A percentile compares a stretch with the other conserved stretches of the same genome.
Evolutionary conservation across 2,329 filamentous ascomycete species (phyloP).

Genomic region (Boeremia exigua): DNA sequence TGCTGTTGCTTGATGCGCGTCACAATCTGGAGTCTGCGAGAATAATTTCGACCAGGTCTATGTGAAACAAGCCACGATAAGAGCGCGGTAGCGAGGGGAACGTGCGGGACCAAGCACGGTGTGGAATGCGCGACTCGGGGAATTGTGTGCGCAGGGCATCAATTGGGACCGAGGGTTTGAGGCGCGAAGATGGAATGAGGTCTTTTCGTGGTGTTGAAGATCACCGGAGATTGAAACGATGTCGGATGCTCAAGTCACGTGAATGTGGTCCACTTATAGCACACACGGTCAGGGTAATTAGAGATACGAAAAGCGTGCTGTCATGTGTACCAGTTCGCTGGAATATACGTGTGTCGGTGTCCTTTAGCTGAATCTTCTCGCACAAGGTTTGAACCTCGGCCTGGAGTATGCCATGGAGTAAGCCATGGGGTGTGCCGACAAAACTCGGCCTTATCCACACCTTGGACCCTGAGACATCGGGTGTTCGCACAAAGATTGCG

Average conservation of each 20-base stretch:
- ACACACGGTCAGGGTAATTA: neutral
- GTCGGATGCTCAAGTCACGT: neutral
- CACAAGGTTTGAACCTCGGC: neutral
- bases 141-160: neutral
- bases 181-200: neutral
- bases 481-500: too few species aligned
- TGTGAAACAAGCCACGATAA: constrained; percentile 14
- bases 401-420: neutral
- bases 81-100: constrained; percentile 12
- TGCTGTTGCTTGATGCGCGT: neutral
- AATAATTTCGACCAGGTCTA: constrained; percentile 8
- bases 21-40: neutral
- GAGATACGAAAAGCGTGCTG: neutral
- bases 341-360: neutral
- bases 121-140: constrained; percentile 7
- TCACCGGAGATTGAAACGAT: neutral
- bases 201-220: neutral
- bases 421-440: too few species aligned
- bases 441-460: too few species aligned
- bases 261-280: neutral
- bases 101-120: constrained; percentile 5
- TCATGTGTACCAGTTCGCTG: neutral
- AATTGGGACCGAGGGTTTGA: constrained; percentile 12
- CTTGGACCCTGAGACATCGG: too few species aligned
- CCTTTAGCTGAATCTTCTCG: neutral